These are phyloP conservation scores for Candida takata DNA, from an alignment of 805 yeast species.

Conservation along the genomic window DNA sequence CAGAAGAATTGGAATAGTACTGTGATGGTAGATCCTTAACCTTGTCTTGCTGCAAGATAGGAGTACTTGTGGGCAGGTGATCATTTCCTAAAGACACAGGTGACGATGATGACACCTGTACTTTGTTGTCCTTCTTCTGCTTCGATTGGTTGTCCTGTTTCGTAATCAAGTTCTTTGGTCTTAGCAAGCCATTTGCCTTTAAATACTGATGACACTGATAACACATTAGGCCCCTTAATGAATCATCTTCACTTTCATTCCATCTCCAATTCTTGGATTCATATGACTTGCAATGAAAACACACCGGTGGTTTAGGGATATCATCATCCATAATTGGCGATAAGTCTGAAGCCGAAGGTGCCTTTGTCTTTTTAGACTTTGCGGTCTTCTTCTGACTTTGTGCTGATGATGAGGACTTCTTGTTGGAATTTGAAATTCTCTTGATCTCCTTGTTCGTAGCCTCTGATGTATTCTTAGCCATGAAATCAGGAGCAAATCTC, in stretches of 20 bases:
- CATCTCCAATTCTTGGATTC: constrained; percentile 24
- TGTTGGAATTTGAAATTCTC: background rate
- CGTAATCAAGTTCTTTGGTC: constrained; percentile 17
- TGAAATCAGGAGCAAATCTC: constrained; percentile 24
- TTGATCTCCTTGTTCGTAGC: constrained; percentile 2
- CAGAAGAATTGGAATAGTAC: constrained; percentile 18
- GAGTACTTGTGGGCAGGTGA: constrained; percentile 17
- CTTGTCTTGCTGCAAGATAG: constrained; percentile 2
- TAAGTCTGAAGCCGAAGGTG: background rate
- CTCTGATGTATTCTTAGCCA: constrained; percentile 10
- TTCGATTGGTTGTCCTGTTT: constrained; percentile 6
- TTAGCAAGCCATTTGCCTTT: constrained; percentile 20
- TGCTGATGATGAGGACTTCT: background rate
- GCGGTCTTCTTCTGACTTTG: background rate
- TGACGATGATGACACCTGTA: constrained; percentile 12
- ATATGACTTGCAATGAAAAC: constrained; percentile 21
- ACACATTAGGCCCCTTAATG: constrained; percentile 21
- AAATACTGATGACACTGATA: constrained; percentile 20
- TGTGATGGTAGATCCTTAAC: constrained; percentile 4
- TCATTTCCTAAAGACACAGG: constrained; percentile 18
- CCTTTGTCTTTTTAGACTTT: background rate
- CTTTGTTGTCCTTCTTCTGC: constrained; percentile 4
- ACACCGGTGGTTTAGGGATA: constrained; percentile 15
- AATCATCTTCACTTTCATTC: constrained; percentile 20
- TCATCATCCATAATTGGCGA: constrained; percentile 9